These are phyloP conservation scores for Saposhnikovia divaricata DNA, from an alignment of 129 eudicot species.

Conservation along the genomic window DNA sequence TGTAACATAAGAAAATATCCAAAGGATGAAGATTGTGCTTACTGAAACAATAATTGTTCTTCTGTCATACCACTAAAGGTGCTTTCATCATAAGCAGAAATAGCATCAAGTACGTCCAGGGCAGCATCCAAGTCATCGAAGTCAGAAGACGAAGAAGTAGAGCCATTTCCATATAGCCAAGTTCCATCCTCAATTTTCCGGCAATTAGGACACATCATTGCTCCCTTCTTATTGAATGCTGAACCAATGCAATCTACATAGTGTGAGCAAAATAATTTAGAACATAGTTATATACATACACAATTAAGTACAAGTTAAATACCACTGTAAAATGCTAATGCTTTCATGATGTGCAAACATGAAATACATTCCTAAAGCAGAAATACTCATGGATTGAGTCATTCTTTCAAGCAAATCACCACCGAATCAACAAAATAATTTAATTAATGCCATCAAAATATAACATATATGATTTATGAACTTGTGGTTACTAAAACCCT, in stretches of 20 bases:
- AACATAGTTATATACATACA: not conserved
- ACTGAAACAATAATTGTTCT: not conserved
- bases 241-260: constrained; percentile 79
- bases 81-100: not conserved
- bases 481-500: not conserved
- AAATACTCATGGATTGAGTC: not conserved
- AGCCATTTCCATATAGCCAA: not conserved
- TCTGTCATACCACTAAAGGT: not conserved
- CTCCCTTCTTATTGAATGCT: constrained; percentile 65
- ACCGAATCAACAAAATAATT: not conserved
- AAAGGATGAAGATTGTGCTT: not conserved
- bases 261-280: not conserved
- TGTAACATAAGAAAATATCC: not conserved
- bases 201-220: constrained; percentile 51
- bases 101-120: too few relatives aligned
- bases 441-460: too few relatives aligned
- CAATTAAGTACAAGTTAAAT: not conserved
- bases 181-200: not conserved
- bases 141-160: not conserved
- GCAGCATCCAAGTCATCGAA: not conserved
- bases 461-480: too few relatives aligned
- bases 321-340: not conserved
- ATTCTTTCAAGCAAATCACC: not conserved
- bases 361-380: not conserved
- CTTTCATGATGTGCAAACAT: not conserved